Evolutionary conservation across 2,329 filamentous ascomycete genomes (phyloP).

Genomic region (Talaromyces amestolkiae): DNA sequence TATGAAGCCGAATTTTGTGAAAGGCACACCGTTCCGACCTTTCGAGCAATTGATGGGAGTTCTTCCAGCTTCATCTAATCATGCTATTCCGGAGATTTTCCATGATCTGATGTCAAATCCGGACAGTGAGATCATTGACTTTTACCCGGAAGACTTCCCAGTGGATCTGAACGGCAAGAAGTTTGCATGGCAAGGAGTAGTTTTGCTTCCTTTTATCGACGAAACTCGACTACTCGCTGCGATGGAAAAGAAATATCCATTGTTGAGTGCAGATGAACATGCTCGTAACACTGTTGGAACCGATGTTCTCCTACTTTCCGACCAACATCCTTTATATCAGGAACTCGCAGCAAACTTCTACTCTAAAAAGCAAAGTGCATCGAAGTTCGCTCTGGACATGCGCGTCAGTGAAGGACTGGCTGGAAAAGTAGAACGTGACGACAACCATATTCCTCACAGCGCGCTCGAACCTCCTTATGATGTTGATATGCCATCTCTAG

Average conservation of each 20-base stretch:
- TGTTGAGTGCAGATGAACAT: slow-evolving; percentile 72
- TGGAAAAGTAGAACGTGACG: slow-evolving; percentile 77
- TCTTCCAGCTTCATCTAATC: slow-evolving; percentile 85
- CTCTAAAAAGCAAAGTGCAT: slow-evolving; percentile 73
- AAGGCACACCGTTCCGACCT: slow-evolving; percentile 80
- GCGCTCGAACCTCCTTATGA: slow-evolving; percentile 75
- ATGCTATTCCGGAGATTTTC: slow-evolving; percentile 84
- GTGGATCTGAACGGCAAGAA: slow-evolving; percentile 97
- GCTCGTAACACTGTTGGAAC: slow-evolving; percentile 75
- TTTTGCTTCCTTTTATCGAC: slow-evolving; percentile 92
- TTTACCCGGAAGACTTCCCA: slow-evolving; percentile 92
- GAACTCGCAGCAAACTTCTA: slow-evolving; percentile 84
- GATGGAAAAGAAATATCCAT: slow-evolving; percentile 77
- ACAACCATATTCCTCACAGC: slow-evolving; percentile 79
- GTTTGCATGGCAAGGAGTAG: slow-evolving; percentile 96
- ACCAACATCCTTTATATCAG: slow-evolving; percentile 80
- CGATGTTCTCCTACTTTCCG: slow-evolving; percentile 80
- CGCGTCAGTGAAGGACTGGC: slow-evolving; percentile 72
- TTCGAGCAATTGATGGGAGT: slow-evolving; percentile 99
- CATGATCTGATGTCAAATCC: slow-evolving; percentile 85
- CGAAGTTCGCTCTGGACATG: slow-evolving; percentile 70
- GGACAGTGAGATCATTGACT: slow-evolving; percentile 91
- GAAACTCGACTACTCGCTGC: slow-evolving; percentile 79
- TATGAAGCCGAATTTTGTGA: slow-evolving; percentile 76
- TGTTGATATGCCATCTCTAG: slow-evolving; percentile 70